Evolutionary conservation across 257 asterid species (phyloP).

Genomic region (Penstemon davidsonii): DNA sequence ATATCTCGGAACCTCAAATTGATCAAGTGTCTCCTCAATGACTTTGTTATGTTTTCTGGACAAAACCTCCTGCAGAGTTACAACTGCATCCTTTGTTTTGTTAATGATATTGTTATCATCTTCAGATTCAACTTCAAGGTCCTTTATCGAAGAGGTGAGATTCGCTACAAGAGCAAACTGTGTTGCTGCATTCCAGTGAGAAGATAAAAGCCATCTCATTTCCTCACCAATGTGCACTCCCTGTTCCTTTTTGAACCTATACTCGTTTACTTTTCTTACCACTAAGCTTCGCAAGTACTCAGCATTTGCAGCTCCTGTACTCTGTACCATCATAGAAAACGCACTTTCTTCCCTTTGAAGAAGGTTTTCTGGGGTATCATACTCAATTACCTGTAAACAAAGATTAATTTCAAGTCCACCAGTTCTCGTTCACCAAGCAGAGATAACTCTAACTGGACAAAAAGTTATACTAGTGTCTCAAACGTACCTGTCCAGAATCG

Average conservation of each 20-base stretch:
- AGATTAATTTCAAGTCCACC: background rate
- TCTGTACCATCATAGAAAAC: slow-evolving; percentile 71
- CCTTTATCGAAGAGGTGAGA: slow-evolving; percentile 45
- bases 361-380: slow-evolving; percentile 57
- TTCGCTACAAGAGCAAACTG: slow-evolving; percentile 46
- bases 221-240: slow-evolving; percentile 31
- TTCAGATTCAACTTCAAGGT: slow-evolving; percentile 43
- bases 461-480: background rate
- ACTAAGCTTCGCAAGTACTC: slow-evolving; percentile 66
- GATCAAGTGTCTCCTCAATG: slow-evolving; percentile 57
- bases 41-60: slow-evolving; percentile 52
- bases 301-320: slow-evolving; percentile 82
- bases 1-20: slow-evolving; percentile 46
- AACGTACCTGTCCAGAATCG: slow-evolving; percentile 62
- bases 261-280: slow-evolving; percentile 33
- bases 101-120: slow-evolving; percentile 37
- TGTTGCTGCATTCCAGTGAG: slow-evolving; percentile 49
- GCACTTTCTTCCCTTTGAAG: slow-evolving; percentile 53
- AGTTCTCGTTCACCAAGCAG: no score
- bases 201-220: slow-evolving; percentile 48
- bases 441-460: background rate
- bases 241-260: slow-evolving; percentile 22
- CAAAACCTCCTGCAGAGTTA: slow-evolving; percentile 56
- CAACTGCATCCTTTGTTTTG: slow-evolving; percentile 56
- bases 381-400: slow-evolving; percentile 56